Evolutionary conservation across 2,329 filamentous ascomycete species (phyloP).

Genomic region (Aureobasidium pullulans): DNA sequence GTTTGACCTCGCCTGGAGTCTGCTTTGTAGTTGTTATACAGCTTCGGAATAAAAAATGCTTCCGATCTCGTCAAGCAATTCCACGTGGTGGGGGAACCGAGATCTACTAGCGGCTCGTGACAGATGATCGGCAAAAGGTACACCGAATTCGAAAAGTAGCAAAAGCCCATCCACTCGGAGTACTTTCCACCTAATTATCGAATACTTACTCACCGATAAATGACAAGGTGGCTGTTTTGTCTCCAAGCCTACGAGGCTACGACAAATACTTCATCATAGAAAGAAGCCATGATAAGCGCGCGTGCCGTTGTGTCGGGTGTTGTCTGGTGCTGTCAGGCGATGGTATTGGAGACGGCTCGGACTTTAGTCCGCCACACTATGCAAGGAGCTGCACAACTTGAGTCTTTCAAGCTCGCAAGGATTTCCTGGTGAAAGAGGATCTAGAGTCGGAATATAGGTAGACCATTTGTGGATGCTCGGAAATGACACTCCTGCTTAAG

Average conservation of each 20-base stretch:
- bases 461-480: too few species aligned
- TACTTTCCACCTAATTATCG: too few species aligned
- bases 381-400: background rate
- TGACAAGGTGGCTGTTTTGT: background rate
- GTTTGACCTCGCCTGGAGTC: too few species aligned
- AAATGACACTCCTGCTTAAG: too few species aligned
- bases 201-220: background rate
- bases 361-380: background rate
- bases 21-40: too few species aligned
- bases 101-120: background rate
- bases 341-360: background rate
- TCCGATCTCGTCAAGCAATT: background rate
- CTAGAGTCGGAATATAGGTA: background rate
- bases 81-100: background rate
- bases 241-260: background rate
- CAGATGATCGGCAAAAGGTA: background rate
- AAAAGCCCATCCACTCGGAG: background rate
- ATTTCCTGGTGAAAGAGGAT: too few species aligned
- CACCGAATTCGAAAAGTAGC: background rate
- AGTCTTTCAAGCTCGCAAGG: background rate
- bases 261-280: background rate
- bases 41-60: too few species aligned
- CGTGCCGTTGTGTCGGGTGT: background rate
- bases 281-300: background rate
- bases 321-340: background rate